A percentile compares a stretch with the other conserved stretches of the same genome.
Evolutionary conservation across 495 filamentous ascomycete genomes (phyloP).

Genomic region (Podospora fimiseda): DNA sequence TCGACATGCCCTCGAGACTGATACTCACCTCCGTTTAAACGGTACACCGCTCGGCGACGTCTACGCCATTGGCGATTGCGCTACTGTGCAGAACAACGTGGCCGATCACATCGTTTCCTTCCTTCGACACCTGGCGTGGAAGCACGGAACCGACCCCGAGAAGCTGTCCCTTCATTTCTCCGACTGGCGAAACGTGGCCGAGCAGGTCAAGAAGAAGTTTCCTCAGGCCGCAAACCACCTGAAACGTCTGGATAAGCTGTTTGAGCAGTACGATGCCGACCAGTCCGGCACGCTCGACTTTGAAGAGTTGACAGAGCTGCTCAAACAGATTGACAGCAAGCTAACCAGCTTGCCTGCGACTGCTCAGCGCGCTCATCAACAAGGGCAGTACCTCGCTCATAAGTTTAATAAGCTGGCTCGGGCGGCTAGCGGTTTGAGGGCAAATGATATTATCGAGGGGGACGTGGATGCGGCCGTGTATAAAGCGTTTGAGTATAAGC

Average conservation of each 20-base stretch:
- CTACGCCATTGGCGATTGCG: slow-evolving; percentile 95
- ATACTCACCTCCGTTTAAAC: slow-evolving; percentile 85
- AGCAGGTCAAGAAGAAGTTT: slow-evolving; percentile 77
- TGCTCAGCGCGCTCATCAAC: slow-evolving; percentile 96
- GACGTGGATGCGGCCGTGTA: slow-evolving; percentile 91
- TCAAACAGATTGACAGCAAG: slow-evolving; percentile 85
- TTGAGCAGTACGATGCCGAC: slow-evolving; percentile 87
- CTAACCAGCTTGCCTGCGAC: slow-evolving; percentile 81
- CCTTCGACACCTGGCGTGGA: slow-evolving; percentile 84
- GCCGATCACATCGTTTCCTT: slow-evolving; percentile 82
- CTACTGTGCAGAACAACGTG: slow-evolving; percentile 93
- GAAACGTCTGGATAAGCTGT: slow-evolving; percentile 79
- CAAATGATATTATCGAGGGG: slow-evolving; percentile 78
- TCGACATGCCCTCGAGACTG: slow-evolving; percentile 87
- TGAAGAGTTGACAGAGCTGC: slow-evolving; percentile 78
- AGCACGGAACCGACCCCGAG: slow-evolving; percentile 82
- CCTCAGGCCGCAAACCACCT: slow-evolving; percentile 91
- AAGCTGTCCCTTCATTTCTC: slow-evolving; percentile 72
- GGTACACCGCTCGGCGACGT: slow-evolving; percentile 92
- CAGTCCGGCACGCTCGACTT: slow-evolving; percentile 90
- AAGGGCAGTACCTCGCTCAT: slow-evolving; percentile 85
- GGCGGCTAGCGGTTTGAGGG: slow-evolving; percentile 64
- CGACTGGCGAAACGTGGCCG: slow-evolving; percentile 82
- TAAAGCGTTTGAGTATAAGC: slow-evolving; percentile 91
- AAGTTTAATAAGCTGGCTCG: slow-evolving; percentile 92